A percentile compares a stretch with the other conserved stretches of the same genome.
Conservation (phyloP, 2,329 filamentous ascomycete species). For the Aspergillus fischeri region DNA sequence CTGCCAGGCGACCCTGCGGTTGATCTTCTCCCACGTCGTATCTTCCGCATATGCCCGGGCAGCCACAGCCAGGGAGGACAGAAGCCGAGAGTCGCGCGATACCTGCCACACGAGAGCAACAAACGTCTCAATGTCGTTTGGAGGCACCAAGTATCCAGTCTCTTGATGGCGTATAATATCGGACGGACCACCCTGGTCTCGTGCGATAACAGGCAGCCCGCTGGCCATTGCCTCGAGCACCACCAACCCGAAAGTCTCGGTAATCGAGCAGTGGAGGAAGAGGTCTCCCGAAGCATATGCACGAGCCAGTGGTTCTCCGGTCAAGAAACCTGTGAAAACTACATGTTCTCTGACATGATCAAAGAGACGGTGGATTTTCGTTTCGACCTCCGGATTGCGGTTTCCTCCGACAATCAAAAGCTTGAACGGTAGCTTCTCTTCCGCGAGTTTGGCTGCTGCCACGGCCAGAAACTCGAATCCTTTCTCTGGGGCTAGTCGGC, state of each 20-base stretch:
- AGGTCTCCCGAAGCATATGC: constrained; percentile 65
- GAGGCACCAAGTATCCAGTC: constrained; percentile 59
- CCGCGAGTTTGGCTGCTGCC: constrained; percentile 52
- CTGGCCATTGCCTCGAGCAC: constrained; percentile 69
- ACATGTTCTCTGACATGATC: constrained; percentile 53
- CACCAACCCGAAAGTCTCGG: constrained; percentile 68
- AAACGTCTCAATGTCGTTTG: constrained; percentile 57
- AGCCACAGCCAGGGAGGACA: constrained; percentile 44
- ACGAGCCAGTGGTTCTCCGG: constrained; percentile 58
- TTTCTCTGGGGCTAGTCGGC: constrained; percentile 65
- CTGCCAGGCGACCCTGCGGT: constrained; percentile 64
- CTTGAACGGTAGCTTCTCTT: constrained; percentile 56
- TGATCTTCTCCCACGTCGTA: constrained; percentile 68
- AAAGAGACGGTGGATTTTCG: constrained; percentile 60
- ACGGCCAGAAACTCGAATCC: constrained; percentile 64
- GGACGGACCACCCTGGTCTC: constrained; percentile 65
- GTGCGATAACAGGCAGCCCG: constrained; percentile 63
- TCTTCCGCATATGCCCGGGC: constrained; percentile 57
- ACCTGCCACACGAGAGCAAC: constrained; percentile 52
- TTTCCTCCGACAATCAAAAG: constrained; percentile 67
- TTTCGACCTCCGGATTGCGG: constrained; percentile 59
- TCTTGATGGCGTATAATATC: constrained; percentile 60
- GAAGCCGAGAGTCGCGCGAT: constrained; percentile 42
- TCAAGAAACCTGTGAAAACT: constrained; percentile 63
- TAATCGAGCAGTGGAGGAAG: constrained; percentile 69